phyloP scores from a whole-genome alignment of 352 stramenopile species.

The Elongisporangium prolatum region DNA sequence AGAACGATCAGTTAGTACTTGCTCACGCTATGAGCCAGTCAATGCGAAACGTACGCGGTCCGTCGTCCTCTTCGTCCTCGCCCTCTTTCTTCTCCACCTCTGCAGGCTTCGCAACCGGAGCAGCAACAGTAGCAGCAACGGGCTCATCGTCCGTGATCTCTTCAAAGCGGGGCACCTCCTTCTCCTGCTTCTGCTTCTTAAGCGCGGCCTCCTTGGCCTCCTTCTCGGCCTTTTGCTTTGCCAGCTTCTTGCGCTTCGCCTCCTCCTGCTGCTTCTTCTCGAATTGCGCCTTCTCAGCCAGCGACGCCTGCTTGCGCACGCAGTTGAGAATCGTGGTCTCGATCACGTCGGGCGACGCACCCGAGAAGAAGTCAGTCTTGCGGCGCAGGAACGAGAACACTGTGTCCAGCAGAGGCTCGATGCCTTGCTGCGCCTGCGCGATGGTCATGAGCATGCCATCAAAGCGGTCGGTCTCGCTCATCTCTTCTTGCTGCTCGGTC shows the following conservation, averaged over 20 bases:
- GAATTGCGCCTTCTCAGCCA: conserved; percentile 80
- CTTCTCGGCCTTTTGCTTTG: conserved; percentile 48
- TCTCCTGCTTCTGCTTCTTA: conserved; percentile 52
- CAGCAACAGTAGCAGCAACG: conserved; percentile 5
- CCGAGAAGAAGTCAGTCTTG: conserved; percentile 99
- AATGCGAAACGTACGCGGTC: conserved; percentile 34
- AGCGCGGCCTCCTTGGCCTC: conserved; percentile 28
- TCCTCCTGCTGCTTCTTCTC: conserved; percentile 74
- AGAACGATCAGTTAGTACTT: conserved; percentile 1
- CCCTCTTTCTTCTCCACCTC: conserved; percentile 34
- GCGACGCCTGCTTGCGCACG: conserved; percentile 88
- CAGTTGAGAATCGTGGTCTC: conserved; percentile 87
- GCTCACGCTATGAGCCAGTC: not conserved
- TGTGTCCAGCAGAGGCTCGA: conserved; percentile 97
- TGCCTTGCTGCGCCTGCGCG: conserved; percentile 94
- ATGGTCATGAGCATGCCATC: conserved; percentile 98
- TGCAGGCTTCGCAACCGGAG: conserved; percentile 4
- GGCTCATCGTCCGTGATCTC: conserved; percentile 67
- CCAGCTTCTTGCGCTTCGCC: conserved; percentile 42
- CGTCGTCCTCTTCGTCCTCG: conserved; percentile 66
- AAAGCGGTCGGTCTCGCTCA: conserved; percentile 77
- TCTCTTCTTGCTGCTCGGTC: conserved; percentile 10
- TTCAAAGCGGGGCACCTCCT: conserved; percentile 64
- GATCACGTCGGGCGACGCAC: conserved; percentile 67
- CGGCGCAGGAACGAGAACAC: conserved; percentile 98